Base-by-base conservation (phyloP, 1,284 basidiomycete genomes). In the Earliella scabrosa region DNA sequence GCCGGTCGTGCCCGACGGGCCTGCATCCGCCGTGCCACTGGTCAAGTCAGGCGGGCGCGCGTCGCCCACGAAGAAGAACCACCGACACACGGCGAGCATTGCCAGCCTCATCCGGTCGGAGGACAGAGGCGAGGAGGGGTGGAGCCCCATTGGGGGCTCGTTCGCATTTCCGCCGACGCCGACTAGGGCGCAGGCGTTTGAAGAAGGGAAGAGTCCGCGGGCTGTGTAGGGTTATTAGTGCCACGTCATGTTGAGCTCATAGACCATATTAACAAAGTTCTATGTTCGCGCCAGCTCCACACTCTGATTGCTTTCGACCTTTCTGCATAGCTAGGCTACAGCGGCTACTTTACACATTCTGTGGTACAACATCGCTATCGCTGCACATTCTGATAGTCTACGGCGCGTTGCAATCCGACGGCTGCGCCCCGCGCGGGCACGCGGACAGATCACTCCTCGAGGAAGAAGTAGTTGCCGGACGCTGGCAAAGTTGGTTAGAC, bases 401-500 rank as follows among this genome's bases (percentile, higher is more conserved):
- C 20, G 11, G 45, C 35, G 21, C 48, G 49, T 59, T 45, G 39
- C 45, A 18, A 38, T 34, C 36, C 32, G 50, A 40, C 27, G 14
- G 46, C 53, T 8, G 3, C 8, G 36, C 8, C 9, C 16, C 18
- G 46, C 45, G 36, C 45, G 16, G 50, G 45, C 50, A 43, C 38
- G 32, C 32, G 48, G 34, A 41, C 36, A 43, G 21, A 48, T 63
- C 53, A 90, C 67, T 92, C 90, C 70, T 93, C 91, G n/a, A 93
- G 82, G 88, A 93, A 93, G 83, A 93, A 93, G 75, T 93, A 93
- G 72, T 91, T 92, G 32, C 91, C 91, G 53, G 87, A 75, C 52
- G 77, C 91, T 93, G 66, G 9, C 61, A 60, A 58, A 4, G 13
- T 7, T 4, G 8, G 13, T 38, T 18, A 48, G 29, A 50, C n/a